These are phyloP conservation scores for Calonectria multiphialidica DNA, from an alignment of 2,329 filamentous ascomycete genomes.

Conservation along the genomic window DNA sequence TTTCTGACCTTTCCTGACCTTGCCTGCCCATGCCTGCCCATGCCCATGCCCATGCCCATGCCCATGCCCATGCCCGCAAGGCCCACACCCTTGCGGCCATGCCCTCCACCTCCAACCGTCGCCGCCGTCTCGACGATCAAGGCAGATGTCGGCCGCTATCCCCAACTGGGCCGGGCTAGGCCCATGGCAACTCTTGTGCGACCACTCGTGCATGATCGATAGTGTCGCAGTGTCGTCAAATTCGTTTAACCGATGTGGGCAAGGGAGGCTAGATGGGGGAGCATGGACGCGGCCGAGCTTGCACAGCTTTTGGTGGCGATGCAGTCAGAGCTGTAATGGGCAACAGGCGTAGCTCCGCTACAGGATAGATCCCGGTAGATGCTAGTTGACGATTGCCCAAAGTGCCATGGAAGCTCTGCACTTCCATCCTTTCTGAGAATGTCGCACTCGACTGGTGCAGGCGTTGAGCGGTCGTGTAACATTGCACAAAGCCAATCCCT, in stretches of 20 bases:
- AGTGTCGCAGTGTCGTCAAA: constrained; percentile 30
- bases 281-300: constrained; percentile 36
- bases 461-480: constrained; percentile 21
- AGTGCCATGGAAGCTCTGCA: constrained; percentile 21
- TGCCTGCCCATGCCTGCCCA: constrained; percentile 8
- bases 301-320: constrained; percentile 36
- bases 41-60: constrained; percentile 7
- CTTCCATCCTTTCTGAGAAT: constrained; percentile 29
- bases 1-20: neutral
- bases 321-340: constrained; percentile 12
- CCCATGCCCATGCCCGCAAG: constrained; percentile 5
- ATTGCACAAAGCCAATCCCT: constrained; percentile 29
- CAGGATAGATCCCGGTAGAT: constrained; percentile 16
- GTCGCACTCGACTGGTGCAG: neutral
- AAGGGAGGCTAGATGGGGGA: constrained; percentile 26
- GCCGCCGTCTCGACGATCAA: constrained; percentile 37
- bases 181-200: constrained; percentile 37
- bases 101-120: constrained; percentile 35
- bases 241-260: constrained; percentile 19
- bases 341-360: neutral
- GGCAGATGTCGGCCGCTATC: constrained; percentile 38
- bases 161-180: constrained; percentile 35
- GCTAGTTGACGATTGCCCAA: constrained; percentile 11
- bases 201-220: constrained; percentile 33
- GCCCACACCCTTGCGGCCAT: constrained; percentile 18